Conservation (phyloP, 169 alveolate genomes). For the Babesia bovis region DNA sequence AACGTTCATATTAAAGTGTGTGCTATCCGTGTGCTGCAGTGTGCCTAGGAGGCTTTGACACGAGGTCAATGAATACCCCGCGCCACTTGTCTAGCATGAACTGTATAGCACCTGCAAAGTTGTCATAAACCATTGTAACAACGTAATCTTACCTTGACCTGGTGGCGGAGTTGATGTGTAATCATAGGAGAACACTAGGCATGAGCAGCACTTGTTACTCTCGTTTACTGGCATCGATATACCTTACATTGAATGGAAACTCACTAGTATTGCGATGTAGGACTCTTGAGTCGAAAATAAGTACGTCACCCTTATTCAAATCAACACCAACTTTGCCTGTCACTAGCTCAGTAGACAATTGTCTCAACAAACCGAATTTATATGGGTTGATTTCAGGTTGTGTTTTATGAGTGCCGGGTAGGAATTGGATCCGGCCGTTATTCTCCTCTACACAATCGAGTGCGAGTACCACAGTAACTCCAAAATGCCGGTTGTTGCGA, state of each 20-base stretch:
- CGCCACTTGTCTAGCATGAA: conserved; percentile 36
- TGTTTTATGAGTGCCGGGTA: conserved; percentile 49
- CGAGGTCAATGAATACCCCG: conserved; percentile 40
- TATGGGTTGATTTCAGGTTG: conserved; percentile 4
- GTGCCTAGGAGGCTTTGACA: no score
- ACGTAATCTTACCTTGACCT: conserved; percentile 50
- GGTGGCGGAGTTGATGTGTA: conserved; percentile 62
- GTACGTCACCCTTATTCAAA: conserved; percentile 53
- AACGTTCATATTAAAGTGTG: not conserved
- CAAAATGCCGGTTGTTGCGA: conserved; percentile 41
- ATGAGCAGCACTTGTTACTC: conserved; percentile 46
- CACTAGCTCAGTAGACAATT: not conserved
- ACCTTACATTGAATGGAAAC: not conserved
- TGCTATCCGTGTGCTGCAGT: not conserved
- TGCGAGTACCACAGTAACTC: conserved; percentile 38
- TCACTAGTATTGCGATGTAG: conserved; percentile 61
- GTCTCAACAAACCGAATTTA: conserved; percentile 10
- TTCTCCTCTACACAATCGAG: conserved; percentile 39
- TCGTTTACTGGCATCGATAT: conserved; percentile 46
- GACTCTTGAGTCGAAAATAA: conserved; percentile 51
- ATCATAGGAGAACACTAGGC: conserved; percentile 44
- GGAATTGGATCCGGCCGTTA: conserved; percentile 54
- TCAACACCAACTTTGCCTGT: conserved; percentile 63
- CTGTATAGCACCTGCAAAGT: conserved; percentile 32
- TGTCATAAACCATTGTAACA: not conserved